Conservation (phyloP, 192 early-diverging fungal species). For the Lunasporangiospora selenospora region DNA sequence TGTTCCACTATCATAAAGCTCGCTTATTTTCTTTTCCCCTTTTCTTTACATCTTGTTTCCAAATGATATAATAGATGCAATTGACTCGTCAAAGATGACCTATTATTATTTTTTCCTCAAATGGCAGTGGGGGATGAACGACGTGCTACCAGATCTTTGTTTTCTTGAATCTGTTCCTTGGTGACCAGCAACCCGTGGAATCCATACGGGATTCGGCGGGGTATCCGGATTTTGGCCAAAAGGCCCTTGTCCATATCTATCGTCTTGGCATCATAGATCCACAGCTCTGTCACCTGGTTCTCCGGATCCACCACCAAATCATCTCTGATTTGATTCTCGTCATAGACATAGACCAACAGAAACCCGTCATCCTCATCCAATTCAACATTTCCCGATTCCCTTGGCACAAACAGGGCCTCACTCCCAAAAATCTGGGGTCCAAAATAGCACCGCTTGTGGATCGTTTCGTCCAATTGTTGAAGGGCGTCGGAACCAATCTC, state of each 20-base stretch:
- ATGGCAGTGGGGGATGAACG: not conserved
- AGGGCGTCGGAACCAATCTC: slow-evolving; percentile 19
- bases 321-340: slow-evolving; percentile 24
- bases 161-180: slow-evolving; percentile 32
- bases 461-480: not conserved
- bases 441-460: slow-evolving; percentile 18
- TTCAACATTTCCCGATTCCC: no score
- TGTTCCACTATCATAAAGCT: no score
- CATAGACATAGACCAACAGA: slow-evolving; percentile 34
- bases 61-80: no score
- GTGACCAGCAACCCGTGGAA: slow-evolving; percentile 32
- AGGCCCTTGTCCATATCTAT: slow-evolving; percentile 25
- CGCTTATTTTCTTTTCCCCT: no score
- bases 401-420: slow-evolving; percentile 29
- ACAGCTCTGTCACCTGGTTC: slow-evolving; percentile 30
- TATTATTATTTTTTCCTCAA: no score
- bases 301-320: slow-evolving; percentile 7
- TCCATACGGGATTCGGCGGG: slow-evolving; percentile 30
- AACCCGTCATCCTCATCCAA: slow-evolving; percentile 24
- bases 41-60: no score
- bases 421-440: slow-evolving; percentile 26
- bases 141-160: slow-evolving; percentile 4
- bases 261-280: slow-evolving; percentile 40
- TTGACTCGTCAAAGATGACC: no score
- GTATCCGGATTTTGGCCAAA: slow-evolving; percentile 30